These are phyloP conservation scores for Aspergillus viridinutans DNA, from an alignment of 2,329 filamentous ascomycete species.

Conservation along the genomic window DNA sequence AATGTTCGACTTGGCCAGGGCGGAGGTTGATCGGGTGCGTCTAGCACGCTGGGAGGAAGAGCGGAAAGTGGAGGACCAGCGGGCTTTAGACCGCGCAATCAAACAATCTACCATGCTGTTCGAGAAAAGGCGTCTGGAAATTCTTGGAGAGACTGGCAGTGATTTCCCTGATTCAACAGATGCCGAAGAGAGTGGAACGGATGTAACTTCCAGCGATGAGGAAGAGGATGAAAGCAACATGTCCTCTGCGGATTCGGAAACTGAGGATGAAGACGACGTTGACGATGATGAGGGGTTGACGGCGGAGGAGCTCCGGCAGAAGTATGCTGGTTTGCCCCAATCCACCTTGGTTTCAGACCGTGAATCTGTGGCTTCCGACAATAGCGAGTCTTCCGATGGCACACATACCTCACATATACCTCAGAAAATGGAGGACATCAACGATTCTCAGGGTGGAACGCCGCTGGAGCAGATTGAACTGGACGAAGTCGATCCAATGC, in stretches of 20 bases:
- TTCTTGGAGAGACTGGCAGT: slow-evolving; percentile 56
- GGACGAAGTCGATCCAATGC: slow-evolving; percentile 42
- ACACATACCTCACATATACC: slow-evolving; percentile 17
- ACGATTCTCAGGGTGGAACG: slow-evolving; percentile 24
- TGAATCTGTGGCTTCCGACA: slow-evolving; percentile 22
- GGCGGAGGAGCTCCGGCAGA: slow-evolving; percentile 44
- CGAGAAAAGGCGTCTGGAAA: slow-evolving; percentile 42
- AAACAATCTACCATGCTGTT: slow-evolving; percentile 50
- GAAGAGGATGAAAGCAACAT: slow-evolving; percentile 49
- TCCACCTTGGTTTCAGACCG: slow-evolving; percentile 18
- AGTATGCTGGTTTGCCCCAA: slow-evolving; percentile 42
- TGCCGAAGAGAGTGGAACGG: slow-evolving; percentile 26
- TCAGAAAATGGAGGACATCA: slow-evolving; percentile 17
- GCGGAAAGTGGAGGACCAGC: slow-evolving; percentile 46
- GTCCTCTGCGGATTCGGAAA: slow-evolving; percentile 44
- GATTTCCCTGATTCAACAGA: slow-evolving; percentile 67
- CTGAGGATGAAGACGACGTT: slow-evolving; percentile 34
- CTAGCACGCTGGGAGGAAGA: slow-evolving; percentile 58
- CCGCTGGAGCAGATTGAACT: slow-evolving; percentile 22
- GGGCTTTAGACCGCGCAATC: slow-evolving; percentile 50
- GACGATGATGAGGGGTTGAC: slow-evolving; percentile 45
- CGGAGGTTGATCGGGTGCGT: slow-evolving; percentile 55
- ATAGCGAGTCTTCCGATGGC: slow-evolving; percentile 16
- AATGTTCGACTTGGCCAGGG: slow-evolving; percentile 56
- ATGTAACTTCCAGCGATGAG: slow-evolving; percentile 57